phyloP scores from a whole-genome alignment of 2,329 filamentous ascomycete species.

The Penicillium italicum region DNA sequence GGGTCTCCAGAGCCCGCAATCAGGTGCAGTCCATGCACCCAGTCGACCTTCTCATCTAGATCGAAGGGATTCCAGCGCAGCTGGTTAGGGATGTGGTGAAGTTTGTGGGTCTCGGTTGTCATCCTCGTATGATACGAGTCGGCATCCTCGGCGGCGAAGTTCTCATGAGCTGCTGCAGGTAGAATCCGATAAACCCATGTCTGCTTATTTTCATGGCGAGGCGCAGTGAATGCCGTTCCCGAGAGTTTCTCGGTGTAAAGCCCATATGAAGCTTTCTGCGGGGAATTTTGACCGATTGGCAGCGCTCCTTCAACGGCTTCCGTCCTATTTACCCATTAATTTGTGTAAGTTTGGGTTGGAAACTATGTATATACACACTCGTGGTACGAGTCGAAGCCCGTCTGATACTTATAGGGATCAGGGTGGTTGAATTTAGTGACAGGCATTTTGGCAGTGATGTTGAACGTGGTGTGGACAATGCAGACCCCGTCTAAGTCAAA shows the following conservation, averaged over 20 bases:
- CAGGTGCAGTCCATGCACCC: slow-evolving; percentile 66
- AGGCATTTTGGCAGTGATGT: slow-evolving; percentile 52
- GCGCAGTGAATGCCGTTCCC: slow-evolving; percentile 68
- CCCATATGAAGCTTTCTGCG: slow-evolving; percentile 72
- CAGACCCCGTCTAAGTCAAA: background rate
- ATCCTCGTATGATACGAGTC: slow-evolving; percentile 47
- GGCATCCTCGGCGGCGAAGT: slow-evolving; percentile 46
- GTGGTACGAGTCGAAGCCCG: slow-evolving; percentile 72
- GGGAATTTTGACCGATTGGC: slow-evolving; percentile 73
- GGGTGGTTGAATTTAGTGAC: slow-evolving; percentile 59
- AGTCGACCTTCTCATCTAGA: slow-evolving; percentile 64
- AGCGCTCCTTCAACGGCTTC: slow-evolving; percentile 73
- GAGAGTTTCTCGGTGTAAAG: slow-evolving; percentile 80
- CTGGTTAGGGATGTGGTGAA: slow-evolving; percentile 76
- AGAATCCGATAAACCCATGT: slow-evolving; percentile 70
- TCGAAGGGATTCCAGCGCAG: slow-evolving; percentile 77
- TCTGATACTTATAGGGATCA: slow-evolving; percentile 72
- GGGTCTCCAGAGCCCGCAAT: slow-evolving; percentile 77
- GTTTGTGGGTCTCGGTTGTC: slow-evolving; percentile 46
- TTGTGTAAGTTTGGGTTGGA: background rate
- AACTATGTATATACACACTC: slow-evolving; percentile 55
- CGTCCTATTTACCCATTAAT: slow-evolving; percentile 49
- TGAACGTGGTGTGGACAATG: background rate
- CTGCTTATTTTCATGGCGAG: slow-evolving; percentile 65
- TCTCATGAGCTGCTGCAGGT: slow-evolving; percentile 59